Evolutionary conservation across 208 protist species (phyloP).

Genomic region (Wallacemonas sp.): DNA sequence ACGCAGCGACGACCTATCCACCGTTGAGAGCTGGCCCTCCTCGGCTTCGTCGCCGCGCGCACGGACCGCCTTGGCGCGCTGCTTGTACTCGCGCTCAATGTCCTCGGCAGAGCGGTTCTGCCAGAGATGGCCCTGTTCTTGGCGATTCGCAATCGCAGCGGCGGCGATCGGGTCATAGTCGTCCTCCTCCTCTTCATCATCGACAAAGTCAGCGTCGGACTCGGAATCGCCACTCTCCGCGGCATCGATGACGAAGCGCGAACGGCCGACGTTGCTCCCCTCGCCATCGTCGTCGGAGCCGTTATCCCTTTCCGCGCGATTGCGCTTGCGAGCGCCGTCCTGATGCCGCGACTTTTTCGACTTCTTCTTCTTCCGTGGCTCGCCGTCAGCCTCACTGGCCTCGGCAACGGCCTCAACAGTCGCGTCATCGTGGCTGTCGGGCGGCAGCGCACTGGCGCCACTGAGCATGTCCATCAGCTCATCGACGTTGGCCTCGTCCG

Average conservation of each 20-base stretch:
- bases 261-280: slow-evolving; percentile 27
- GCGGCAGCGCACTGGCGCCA: slow-evolving; percentile 7
- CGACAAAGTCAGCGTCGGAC: slow-evolving; percentile 47
- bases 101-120: slow-evolving; percentile 47
- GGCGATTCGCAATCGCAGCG: slow-evolving; percentile 14
- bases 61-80: slow-evolving; percentile 33
- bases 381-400: slow-evolving; percentile 27
- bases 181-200: slow-evolving; percentile 49
- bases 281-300: slow-evolving; percentile 30
- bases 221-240: slow-evolving; percentile 43
- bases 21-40: slow-evolving; percentile 22
- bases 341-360: not conserved
- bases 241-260: slow-evolving; percentile 50
- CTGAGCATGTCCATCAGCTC: slow-evolving; percentile 71
- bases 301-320: slow-evolving; percentile 18
- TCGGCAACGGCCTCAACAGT: not conserved
- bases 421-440: not conserved
- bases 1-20: slow-evolving; percentile 67
- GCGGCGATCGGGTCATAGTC: slow-evolving; percentile 17
- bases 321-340: slow-evolving; percentile 6
- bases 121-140: not conserved
- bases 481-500: slow-evolving; percentile 69
- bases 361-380: slow-evolving; percentile 25
- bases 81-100: slow-evolving; percentile 78
- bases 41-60: slow-evolving; percentile 19